phyloP scores from a whole-genome alignment of 192 early-diverging fungal genomes.

The Geosiphon pyriformis region DNA sequence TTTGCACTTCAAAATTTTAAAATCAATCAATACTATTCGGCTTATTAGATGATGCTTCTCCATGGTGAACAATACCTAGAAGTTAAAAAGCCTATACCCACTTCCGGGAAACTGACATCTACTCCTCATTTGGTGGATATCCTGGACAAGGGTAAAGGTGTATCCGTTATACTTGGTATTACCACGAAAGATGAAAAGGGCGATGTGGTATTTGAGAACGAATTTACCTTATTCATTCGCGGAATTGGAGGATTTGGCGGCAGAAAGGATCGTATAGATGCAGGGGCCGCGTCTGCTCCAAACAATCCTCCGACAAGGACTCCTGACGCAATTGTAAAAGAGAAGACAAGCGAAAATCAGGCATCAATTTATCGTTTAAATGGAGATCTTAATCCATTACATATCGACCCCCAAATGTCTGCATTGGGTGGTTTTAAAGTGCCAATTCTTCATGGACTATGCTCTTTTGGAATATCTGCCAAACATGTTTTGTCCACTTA shows the following conservation, averaged over 20 bases:
- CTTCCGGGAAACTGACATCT: slow-evolving; percentile 72
- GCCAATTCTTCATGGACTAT: slow-evolving; percentile 96
- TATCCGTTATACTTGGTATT: slow-evolving; percentile 75
- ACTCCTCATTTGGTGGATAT: slow-evolving; percentile 82
- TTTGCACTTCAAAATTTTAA: background rate
- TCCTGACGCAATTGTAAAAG: slow-evolving; percentile 76
- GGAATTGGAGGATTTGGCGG: slow-evolving; percentile 87
- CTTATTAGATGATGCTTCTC: slow-evolving; percentile 86
- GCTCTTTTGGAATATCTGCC: slow-evolving; percentile 85
- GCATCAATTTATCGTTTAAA: slow-evolving; percentile 94
- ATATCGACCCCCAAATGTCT: slow-evolving; percentile 95
- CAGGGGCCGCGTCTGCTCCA: slow-evolving; percentile 71
- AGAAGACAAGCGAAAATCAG: slow-evolving; percentile 87
- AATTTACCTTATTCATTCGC: slow-evolving; percentile 93
- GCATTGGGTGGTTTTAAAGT: slow-evolving; percentile 91
- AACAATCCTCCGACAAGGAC: slow-evolving; percentile 78
- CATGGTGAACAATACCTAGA: slow-evolving; percentile 98
- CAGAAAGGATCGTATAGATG: slow-evolving; percentile 62
- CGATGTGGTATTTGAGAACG: slow-evolving; percentile 75
- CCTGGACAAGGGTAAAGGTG: slow-evolving; percentile 96
- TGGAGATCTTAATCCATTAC: slow-evolving; percentile 96
- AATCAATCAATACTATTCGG: slow-evolving; percentile 29
- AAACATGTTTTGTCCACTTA: slow-evolving; percentile 83
- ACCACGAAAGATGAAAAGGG: slow-evolving; percentile 70
- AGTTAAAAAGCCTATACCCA: slow-evolving; percentile 81